Conservation (phyloP, 2,329 filamentous ascomycete genomes). For the Fusarium zealandicum region DNA sequence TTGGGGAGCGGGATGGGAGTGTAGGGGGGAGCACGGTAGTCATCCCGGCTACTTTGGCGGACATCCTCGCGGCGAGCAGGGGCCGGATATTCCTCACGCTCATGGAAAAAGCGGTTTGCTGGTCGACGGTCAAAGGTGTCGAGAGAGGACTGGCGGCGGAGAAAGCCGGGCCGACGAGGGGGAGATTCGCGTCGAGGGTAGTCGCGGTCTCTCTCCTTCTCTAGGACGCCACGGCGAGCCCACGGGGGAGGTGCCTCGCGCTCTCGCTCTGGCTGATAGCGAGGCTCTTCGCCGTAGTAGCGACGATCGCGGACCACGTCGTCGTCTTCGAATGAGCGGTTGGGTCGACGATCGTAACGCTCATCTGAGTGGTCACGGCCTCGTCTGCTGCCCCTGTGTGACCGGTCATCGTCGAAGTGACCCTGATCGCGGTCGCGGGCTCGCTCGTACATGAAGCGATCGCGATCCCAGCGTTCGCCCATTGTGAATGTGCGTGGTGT, state of each 20-base stretch:
- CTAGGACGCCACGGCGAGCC: constrained; percentile 63
- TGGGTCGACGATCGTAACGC: constrained; percentile 55
- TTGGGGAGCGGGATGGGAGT: constrained; percentile 74
- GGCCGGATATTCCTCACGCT: constrained; percentile 70
- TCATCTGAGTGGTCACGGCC: constrained; percentile 57
- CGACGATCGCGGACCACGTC: constrained; percentile 57
- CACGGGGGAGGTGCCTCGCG: constrained; percentile 49
- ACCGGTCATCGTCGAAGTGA: constrained; percentile 64
- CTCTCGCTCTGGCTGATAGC: constrained; percentile 45
- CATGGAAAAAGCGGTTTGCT: constrained; percentile 50
- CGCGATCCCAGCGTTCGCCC: constrained; percentile 61
- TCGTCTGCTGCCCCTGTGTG: constrained; percentile 47
- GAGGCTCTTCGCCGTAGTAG: constrained; percentile 63
- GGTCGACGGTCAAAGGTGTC: constrained; percentile 84
- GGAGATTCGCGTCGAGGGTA: constrained; percentile 54
- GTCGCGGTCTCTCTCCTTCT: constrained; percentile 65
- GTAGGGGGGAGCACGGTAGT: constrained; percentile 56
- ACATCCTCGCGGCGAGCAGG: constrained; percentile 59
- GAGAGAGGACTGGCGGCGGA: constrained; percentile 85
- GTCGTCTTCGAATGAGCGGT: constrained; percentile 58
- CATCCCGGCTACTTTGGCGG: constrained; percentile 57
- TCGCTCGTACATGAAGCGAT: constrained; percentile 55
- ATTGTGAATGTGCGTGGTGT: constrained; percentile 32
- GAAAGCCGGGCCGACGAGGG: constrained; percentile 68
- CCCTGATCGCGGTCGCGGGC: constrained; percentile 50